Base-by-base conservation (phyloP, 2,329 filamentous ascomycete species). In the Aspergillus pseudoterreus region DNA sequence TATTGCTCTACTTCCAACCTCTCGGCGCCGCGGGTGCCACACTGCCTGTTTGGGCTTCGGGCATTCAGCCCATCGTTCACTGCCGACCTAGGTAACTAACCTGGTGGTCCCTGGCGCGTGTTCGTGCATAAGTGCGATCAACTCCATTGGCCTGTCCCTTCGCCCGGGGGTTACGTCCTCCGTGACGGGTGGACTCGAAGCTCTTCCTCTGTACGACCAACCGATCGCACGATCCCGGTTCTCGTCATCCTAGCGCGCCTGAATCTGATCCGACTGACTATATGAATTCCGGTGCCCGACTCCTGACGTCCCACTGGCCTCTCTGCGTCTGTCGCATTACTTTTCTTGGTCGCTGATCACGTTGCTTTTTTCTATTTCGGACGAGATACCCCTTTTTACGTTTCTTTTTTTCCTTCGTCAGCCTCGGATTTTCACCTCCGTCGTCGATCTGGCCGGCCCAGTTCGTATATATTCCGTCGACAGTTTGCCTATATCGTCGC, bases 71-170 rank as follows among this genome's bases (percentile, higher is more conserved):
- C 55, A 60, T 61, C 60, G 57, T 30, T 8, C 27, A 30, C 27
- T 30, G 3, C 27, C 12, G 57, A 57, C 22, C 22, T 22, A 22
- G 22, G 22, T 22, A 22, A 22, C 22, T 61, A 52, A 56, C 32
- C 44, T 41, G 46, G 57, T 53, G 54, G 56, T 38, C 51, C 50
- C 55, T 57, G 56, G 59, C 58, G 61, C 61, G 54, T 64, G 60
- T 54, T 56, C 60, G 51, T 67, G 65, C 65, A 67, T 67, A 63
- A 66, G 66, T 62, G 60, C 58, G 62, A 65, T 67, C 64, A 54
- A 56, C 52, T 56, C 56, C 43, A 53, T 54, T 54, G 55, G 51
- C 54, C 35, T 48, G 50, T 38, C 35, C 49, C 50, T 49, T 24
- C 49, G 42, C 38, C 47, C 43, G 44, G 38, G 45, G 45, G 43